A percentile compares a stretch with the other conserved stretches of the same genome.
Evolutionary conservation across 345 rosid species (phyloP).

Genomic region (Syzygium oleosum): DNA sequence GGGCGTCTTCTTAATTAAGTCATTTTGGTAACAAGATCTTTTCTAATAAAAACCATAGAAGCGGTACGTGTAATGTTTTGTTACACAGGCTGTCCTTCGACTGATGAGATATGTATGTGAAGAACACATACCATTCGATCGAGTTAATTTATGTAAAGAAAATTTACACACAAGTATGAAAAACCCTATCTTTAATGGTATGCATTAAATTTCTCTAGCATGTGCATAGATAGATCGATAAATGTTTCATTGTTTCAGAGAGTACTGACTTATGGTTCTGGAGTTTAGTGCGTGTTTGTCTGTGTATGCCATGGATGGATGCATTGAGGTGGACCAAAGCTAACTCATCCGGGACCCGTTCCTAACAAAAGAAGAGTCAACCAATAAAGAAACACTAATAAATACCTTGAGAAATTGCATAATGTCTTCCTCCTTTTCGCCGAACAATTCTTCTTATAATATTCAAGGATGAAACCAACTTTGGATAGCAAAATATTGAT

Average conservation of each 20-base stretch:
- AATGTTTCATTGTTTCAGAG: not conserved
- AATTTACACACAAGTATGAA: not conserved
- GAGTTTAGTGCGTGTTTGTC: conserved; percentile 10
- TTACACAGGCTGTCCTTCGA: not conserved
- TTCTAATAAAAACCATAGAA: not conserved
- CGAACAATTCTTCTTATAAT: not conserved
- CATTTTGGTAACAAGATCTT: not conserved
- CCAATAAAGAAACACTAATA: conserved; percentile 17
- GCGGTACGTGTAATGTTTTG: not conserved
- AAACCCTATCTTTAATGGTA: not conserved
- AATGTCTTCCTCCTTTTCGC: not conserved
- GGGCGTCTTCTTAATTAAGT: no score
- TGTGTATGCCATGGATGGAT: conserved; percentile 8
- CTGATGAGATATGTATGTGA: not conserved
- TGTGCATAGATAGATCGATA: not conserved
- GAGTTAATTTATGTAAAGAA: not conserved
- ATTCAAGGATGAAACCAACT: not conserved
- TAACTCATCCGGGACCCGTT: conserved; percentile 11
- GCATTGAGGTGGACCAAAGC: conserved; percentile 27
- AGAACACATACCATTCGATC: not conserved
- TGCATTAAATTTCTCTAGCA: not conserved
- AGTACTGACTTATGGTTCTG: not conserved
- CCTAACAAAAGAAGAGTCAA: conserved; percentile 33
- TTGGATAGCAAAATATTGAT: not conserved
- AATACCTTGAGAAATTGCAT: not conserved